Conservation (phyloP, 139 green algal species). For the Haematococcus lacustris region DNA sequence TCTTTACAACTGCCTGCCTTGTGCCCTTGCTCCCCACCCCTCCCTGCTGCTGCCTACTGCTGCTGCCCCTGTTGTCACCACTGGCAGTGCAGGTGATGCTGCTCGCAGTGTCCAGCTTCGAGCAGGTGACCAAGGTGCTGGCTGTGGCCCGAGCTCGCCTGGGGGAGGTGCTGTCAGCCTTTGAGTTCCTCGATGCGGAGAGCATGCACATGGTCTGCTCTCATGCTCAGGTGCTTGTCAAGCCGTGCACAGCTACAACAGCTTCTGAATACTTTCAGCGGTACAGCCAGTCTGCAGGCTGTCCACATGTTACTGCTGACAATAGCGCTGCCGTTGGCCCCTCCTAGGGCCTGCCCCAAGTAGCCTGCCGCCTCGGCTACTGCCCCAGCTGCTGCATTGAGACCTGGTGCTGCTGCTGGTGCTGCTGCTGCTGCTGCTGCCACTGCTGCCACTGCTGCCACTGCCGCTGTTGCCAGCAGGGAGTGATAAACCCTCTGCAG, state of each 20-base stretch:
- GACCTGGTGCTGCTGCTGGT: background rate
- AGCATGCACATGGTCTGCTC: constrained; percentile 42
- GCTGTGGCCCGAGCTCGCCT: constrained; percentile 48
- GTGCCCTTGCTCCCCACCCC: too few relatives aligned
- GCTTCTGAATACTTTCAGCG: background rate
- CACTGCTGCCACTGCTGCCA: background rate
- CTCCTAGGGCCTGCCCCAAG: too few relatives aligned
- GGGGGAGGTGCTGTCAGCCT: constrained; percentile 79
- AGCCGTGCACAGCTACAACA: background rate
- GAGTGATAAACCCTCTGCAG: background rate
- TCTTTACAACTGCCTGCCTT: too few relatives aligned
- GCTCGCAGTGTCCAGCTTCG: too few relatives aligned
- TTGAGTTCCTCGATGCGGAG: constrained; percentile 89
- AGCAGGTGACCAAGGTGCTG: constrained; percentile 52
- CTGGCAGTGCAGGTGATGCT: too few relatives aligned
- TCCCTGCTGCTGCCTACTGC: too few relatives aligned
- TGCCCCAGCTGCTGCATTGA: background rate
- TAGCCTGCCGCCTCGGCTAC: background rate
- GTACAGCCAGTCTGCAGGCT: background rate
- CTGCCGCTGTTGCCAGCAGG: background rate
- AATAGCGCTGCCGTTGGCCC: too few relatives aligned
- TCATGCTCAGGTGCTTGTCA: constrained; percentile 22
- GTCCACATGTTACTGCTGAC: background rate
- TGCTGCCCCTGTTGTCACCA: too few relatives aligned
- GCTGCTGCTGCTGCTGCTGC: background rate